Evolutionary conservation across 179 eudicot species (phyloP).

Genomic region (Silene coronaria): DNA sequence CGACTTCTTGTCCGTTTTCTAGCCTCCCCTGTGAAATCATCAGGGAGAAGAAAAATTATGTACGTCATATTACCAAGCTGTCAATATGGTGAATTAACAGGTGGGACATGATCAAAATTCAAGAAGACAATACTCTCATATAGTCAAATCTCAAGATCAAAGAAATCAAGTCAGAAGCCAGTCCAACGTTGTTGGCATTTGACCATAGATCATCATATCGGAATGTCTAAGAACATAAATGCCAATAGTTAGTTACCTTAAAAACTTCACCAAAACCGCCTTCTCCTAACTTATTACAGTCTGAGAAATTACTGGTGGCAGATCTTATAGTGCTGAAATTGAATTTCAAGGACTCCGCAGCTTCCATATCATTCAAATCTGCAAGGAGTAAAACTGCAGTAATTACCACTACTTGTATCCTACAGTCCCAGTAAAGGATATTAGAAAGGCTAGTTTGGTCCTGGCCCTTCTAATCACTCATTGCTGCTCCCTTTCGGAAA

Average conservation of each 20-base stretch:
- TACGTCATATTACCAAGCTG: too few species aligned
- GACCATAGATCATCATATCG: not conserved
- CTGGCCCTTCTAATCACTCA: not conserved
- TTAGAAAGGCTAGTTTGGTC: not conserved
- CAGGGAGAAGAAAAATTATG: not conserved
- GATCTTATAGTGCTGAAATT: conserved; percentile 24
- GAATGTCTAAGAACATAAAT: not conserved
- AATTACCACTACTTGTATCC: not conserved
- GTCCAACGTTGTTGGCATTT: not conserved
- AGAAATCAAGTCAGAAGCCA: too few species aligned
- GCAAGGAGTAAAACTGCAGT: not conserved
- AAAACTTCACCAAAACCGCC: conserved; percentile 38
- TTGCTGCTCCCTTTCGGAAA: not conserved
- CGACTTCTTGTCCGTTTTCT: conserved; percentile 31
- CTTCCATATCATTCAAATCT: conserved; percentile 27
- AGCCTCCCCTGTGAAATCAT: conserved; percentile 25
- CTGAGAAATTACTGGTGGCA: conserved; percentile 28
- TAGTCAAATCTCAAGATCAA: too few species aligned
- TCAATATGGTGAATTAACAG: not conserved
- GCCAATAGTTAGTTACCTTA: conserved; percentile 19
- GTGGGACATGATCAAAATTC: too few species aligned
- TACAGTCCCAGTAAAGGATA: not conserved
- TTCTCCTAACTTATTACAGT: conserved; percentile 30
- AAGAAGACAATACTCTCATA: too few species aligned
- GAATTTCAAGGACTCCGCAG: conserved; percentile 28